phyloP scores from a whole-genome alignment of 805 yeast genomes.

The Scheffersomyces amazonensis region DNA sequence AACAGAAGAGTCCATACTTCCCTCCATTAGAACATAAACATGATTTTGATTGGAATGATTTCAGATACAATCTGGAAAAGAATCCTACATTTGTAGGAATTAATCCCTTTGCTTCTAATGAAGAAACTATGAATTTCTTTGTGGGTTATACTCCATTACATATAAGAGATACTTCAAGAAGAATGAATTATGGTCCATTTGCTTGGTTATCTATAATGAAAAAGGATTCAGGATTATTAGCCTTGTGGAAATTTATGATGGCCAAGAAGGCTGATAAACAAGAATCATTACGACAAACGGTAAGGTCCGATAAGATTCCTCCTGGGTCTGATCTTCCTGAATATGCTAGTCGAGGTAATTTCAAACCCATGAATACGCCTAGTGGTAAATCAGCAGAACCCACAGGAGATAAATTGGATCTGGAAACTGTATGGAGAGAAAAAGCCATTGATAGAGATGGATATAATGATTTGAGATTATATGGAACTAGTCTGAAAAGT shows the following conservation, averaged over 20 bases:
- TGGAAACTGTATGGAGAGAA: constrained; percentile 19
- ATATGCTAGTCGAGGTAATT: not conserved
- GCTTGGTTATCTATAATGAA: constrained; percentile 47
- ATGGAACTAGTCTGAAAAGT: constrained; percentile 1
- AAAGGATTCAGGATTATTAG: constrained; percentile 36
- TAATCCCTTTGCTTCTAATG: constrained; percentile 18
- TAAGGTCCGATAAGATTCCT: not conserved
- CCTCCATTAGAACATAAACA: not conserved
- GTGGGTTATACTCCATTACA: constrained; percentile 43
- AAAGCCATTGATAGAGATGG: constrained; percentile 24
- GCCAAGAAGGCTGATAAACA: constrained; percentile 3
- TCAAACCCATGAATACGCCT: constrained; percentile 1
- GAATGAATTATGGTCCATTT: constrained; percentile 51
- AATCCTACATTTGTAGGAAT: constrained; percentile 16
- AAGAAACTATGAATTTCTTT: constrained; percentile 41
- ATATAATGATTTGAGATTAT: constrained; percentile 17
- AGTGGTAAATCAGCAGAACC: not conserved
- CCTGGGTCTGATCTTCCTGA: not conserved
- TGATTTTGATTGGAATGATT: constrained; percentile 5
- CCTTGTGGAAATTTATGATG: constrained; percentile 8
- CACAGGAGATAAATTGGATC: constrained; percentile 1
- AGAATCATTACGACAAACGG: not conserved
- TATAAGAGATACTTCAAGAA: constrained; percentile 32
- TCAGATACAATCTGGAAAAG: constrained; percentile 3
- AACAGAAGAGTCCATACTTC: not conserved